phyloP scores from a whole-genome alignment of 2,329 filamentous ascomycete genomes.

The Colletotrichum chrysophilum region DNA sequence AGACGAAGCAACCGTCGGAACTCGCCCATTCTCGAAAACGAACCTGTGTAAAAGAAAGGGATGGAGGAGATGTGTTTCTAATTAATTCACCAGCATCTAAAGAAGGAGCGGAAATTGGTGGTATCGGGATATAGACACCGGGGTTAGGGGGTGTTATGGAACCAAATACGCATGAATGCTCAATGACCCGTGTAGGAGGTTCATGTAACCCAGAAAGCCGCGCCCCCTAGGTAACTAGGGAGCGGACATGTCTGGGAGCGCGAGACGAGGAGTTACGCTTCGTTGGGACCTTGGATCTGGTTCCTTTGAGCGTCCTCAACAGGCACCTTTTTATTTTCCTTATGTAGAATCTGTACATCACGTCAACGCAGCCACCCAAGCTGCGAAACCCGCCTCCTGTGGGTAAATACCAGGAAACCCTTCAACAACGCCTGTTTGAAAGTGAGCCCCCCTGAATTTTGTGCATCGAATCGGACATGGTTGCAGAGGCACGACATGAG shows the following conservation, averaged over 20 bases:
- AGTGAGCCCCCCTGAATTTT: neutral
- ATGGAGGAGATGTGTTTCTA: neutral
- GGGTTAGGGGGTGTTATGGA: constrained; percentile 7
- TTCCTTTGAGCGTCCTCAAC: neutral
- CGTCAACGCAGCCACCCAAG: constrained; percentile 12
- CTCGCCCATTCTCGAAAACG: neutral
- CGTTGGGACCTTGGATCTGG: constrained; percentile 1
- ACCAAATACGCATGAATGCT: constrained; percentile 9
- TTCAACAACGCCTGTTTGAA: neutral
- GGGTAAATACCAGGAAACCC: constrained; percentile 17
- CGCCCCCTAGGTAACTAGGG: neutral
- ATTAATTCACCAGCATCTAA: constrained; percentile 21
- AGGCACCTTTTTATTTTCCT: constrained; percentile 21
- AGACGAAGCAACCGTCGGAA: constrained; percentile 31
- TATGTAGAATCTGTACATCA: constrained; percentile 27
- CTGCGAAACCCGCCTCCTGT: constrained; percentile 18
- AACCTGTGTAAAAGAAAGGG: neutral
- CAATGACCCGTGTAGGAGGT: constrained; percentile 13
- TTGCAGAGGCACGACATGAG: neutral
- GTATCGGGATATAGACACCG: constrained; percentile 12
- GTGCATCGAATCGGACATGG: neutral
- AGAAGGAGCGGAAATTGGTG: constrained; percentile 14
- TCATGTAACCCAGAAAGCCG: constrained; percentile 1
- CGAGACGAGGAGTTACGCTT: neutral
- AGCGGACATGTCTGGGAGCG: neutral